Percentiles rank a stretch among this genome's conserved stretches.
These are phyloP conservation scores for Globisporangium paroecandrum DNA, from an alignment of 352 stramenopile species.

Conservation along the genomic window DNA sequence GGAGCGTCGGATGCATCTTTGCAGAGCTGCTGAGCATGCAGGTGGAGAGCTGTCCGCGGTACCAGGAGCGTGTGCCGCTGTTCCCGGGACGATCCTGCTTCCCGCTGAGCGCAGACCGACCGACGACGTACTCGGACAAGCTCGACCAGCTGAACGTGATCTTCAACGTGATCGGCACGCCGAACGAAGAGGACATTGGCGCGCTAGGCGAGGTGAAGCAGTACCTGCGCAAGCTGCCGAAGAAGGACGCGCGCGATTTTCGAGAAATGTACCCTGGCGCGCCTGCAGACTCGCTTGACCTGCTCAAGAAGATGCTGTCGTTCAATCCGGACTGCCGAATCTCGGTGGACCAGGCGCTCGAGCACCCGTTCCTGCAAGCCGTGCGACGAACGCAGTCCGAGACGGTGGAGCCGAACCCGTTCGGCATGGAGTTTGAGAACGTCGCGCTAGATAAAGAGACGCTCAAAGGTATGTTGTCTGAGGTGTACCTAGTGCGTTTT, in stretches of 20 bases:
- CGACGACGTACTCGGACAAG: constrained; percentile 85
- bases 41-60: constrained; percentile 80
- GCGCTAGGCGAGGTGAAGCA: constrained; percentile 80
- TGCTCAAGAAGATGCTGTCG: constrained; percentile 83
- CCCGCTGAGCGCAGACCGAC: constrained; percentile 75
- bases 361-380: constrained; percentile 80
- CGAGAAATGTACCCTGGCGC: constrained; percentile 84
- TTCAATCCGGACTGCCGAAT: constrained; percentile 83
- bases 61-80: constrained; percentile 80
- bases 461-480: constrained; percentile 63
- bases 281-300: constrained; percentile 71
- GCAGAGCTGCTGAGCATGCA: constrained; percentile 87
- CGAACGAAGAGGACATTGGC: constrained; percentile 85
- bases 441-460: constrained; percentile 79
- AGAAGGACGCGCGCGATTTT: constrained; percentile 76
- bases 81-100: constrained; percentile 87
- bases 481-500: background rate
- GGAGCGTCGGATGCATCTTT: constrained; percentile 97
- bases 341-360: constrained; percentile 80
- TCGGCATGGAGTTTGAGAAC: constrained; percentile 89
- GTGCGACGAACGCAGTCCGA: constrained; percentile 75
- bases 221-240: constrained; percentile 82
- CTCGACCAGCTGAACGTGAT: constrained; percentile 94
- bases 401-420: constrained; percentile 67
- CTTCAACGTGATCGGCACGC: constrained; percentile 95